Evolutionary conservation across 2,329 filamentous ascomycete genomes (phyloP), one percentile per base, ranked within the genome.

Genomic region (Ilyonectria destructans): DNA sequence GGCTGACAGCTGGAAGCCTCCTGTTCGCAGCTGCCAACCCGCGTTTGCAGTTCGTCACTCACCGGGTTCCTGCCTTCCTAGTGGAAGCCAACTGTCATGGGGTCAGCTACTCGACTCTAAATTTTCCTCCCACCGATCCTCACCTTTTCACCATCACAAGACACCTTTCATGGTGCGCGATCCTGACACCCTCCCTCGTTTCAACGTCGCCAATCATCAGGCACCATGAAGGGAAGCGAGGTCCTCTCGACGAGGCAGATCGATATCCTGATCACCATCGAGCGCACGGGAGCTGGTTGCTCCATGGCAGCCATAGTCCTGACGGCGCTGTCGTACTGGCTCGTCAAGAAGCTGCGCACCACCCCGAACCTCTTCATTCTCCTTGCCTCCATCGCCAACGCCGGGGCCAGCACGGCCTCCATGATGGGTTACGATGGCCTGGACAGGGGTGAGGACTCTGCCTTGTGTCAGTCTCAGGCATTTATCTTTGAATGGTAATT

Each of bases 371-470:
- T 87, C 0, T 90, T 82, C 51, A 76, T 82, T 9, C 68, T 82
- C 6, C 77, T 79, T 61, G 81, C 80, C 1, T 80, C 78, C 17
- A 69, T 81, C n/a, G 80, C 80, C 54, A 82, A 82, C 68, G 81
- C 88, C 2, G 87, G 87, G 4, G 88, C 88, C 21, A 88, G 87
- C 67, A 81, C 86, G 35, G 93, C 91, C 8, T 93, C 92, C 26
- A 83, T 94, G 58, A 93, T 95, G 61, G 92, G 91, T 1, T 89
- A 90, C 54, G 87, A 89, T 26, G 92, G 91, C 2, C 85, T 94
- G 33, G 77, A 82, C 6, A 81, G 82, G 54, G 89, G 89, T 0
- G 80, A 84, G 10, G 79, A 83, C 1, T 90, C 87, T 19, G 74
- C 85, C 6, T 80, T 95, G 15, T 96, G 89, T 74, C 88, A 89